Percentiles rank a stretch among this genome's conserved stretches.
phyloP scores from a whole-genome alignment of 805 yeast species.

The Schwanniomyces sp. region DNA sequence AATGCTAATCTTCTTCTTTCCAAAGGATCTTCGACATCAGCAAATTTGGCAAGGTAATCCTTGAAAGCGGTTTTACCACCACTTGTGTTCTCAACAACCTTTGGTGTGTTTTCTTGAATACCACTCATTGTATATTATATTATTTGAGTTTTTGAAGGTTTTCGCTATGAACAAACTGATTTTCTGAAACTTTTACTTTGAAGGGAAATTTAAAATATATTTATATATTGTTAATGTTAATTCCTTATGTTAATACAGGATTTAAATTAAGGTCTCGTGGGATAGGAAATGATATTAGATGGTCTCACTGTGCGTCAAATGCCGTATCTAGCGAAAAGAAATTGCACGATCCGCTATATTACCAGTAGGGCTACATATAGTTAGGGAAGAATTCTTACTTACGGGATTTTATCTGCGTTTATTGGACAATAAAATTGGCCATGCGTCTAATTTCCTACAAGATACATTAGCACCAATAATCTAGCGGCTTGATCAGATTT shows the following conservation, averaged over 20 bases:
- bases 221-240: background rate
- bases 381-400: background rate
- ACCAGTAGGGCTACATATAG: background rate
- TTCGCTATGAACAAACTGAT: background rate
- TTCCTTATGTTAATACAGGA: background rate
- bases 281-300: background rate
- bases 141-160: background rate
- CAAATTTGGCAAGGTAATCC: conserved; percentile 75
- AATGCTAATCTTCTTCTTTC: conserved; percentile 86
- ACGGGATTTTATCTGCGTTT: background rate
- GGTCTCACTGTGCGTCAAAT: background rate
- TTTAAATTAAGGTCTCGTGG: background rate
- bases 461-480: too few relatives aligned
- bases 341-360: background rate
- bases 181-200: background rate
- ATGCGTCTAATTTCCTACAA: background rate
- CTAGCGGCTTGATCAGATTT: too few relatives aligned
- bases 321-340: background rate
- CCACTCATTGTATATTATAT: conserved; percentile 3
- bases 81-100: conserved; percentile 5
- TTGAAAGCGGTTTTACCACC: conserved; percentile 91
- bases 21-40: conserved; percentile 79
- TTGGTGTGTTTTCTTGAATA: conserved; percentile 6
- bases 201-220: background rate
- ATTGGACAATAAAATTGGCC: background rate